A percentile compares a stretch with the other conserved stretches of the same genome.
phyloP scores from a whole-genome alignment of 208 protist species.

The Eutreptiella sp. region DNA sequence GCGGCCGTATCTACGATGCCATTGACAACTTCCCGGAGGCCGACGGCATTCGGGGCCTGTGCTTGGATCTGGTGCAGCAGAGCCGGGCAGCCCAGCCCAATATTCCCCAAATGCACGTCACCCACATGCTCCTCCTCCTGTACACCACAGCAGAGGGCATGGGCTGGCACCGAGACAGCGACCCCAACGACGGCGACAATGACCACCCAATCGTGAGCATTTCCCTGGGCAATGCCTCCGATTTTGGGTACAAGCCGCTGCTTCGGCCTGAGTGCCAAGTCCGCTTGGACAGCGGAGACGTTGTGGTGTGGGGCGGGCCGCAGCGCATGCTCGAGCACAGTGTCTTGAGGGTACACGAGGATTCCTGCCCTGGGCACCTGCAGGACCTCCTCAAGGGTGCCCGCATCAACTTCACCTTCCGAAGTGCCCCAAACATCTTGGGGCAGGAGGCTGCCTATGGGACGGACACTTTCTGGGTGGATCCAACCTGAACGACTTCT shows the following conservation, averaged over 20 bases:
- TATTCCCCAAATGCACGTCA: slow-evolving; percentile 29
- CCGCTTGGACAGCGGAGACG: slow-evolving; percentile 25
- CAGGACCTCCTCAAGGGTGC: background rate
- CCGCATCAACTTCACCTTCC: slow-evolving; percentile 33
- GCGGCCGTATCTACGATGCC: too few species aligned
- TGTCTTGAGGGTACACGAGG: slow-evolving; percentile 17
- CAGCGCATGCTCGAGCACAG: slow-evolving; percentile 29
- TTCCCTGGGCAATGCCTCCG: slow-evolving; percentile 29
- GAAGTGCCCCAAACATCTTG: slow-evolving; percentile 24
- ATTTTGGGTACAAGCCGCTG: slow-evolving; percentile 30
- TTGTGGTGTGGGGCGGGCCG: slow-evolving; percentile 33
- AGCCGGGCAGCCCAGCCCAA: too few species aligned
- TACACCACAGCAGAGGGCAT: slow-evolving; percentile 23
- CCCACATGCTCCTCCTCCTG: slow-evolving; percentile 26
- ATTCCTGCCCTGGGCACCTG: slow-evolving; percentile 17
- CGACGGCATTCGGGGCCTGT: too few species aligned
- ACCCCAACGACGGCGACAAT: slow-evolving; percentile 33
- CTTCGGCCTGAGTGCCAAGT: background rate
- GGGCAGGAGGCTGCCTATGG: too few species aligned
- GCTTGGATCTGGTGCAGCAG: too few species aligned
- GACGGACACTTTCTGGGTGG: too few species aligned
- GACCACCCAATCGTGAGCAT: slow-evolving; percentile 36
- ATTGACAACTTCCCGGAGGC: too few species aligned
- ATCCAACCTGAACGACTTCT: too few species aligned
- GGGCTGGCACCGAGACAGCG: slow-evolving; percentile 25